Base-by-base conservation (phyloP, 306 rosid species). In the Gastrolobium bilobum region DNA sequence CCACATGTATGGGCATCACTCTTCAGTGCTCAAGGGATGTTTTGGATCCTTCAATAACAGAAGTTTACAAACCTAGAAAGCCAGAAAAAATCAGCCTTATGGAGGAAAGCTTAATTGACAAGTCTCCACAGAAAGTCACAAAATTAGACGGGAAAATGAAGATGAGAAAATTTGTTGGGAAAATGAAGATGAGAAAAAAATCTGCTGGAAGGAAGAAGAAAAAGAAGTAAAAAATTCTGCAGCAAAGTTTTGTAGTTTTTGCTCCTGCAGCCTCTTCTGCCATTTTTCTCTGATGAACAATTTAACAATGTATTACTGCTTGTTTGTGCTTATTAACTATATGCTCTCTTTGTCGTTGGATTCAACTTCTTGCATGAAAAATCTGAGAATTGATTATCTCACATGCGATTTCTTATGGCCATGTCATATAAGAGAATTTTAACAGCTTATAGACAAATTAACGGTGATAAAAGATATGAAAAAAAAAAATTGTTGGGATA, bases 21-120 rank as follows among this genome's bases (percentile, higher is more conserved):
- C 92, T 90, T 77, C 58, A 76, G 74, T 94, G 91, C 87, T 79
- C 91, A 14, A 78, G 66, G 20, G 87, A 90, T 80, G 77, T 89
- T 76, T 83, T 94, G 73, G 97, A 94, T 78, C 90, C 98, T 75
- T 88, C 97, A 48, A 83, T 86, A 82, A 94, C 96, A 2, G 56
- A 82, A 87, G 92, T 91, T 76, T 91, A 82, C 77, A 85, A 78
- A 84, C 93, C 92, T 61, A 80, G n/a, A 15, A 90, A 77, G 77
- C 78, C 76, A 64, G 87, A 87, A 71, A 85, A 82, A 46, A 40
- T 53, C 76, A 79, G 57, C 59, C 65, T 72, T 66, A 81, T 34
- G 46, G 92, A 80, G 46, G 92, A 80, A 10, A 43, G 65, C 84
- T 48, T 81, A 66, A 44, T 13, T 8, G 74, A 61, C 34, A 87